A percentile compares a stretch with the other conserved stretches of the same genome.
Conservation (phyloP, 345 rosid species). For the Eucalyptus melliodora region DNA sequence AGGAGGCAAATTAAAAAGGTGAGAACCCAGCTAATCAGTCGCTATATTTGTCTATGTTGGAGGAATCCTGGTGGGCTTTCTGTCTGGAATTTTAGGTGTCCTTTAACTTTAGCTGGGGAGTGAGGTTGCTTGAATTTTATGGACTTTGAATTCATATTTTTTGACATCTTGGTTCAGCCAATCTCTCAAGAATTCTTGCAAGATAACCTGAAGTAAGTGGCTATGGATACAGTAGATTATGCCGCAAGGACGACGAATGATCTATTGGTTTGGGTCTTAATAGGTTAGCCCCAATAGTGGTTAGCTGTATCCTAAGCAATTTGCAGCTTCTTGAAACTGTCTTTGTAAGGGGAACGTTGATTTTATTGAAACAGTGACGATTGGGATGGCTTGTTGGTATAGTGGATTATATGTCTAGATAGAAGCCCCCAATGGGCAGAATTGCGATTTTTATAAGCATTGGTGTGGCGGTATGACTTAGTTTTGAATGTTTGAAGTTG, state of each 20-base stretch:
- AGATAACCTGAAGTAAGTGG: too few relatives aligned
- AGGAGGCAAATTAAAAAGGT: neutral
- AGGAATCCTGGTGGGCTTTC: neutral
- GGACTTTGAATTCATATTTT: neutral
- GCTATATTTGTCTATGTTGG: neutral
- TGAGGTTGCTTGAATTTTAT: neutral
- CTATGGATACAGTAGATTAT: slow-evolving; percentile 34
- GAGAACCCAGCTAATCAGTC: neutral
- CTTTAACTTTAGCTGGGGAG: neutral
- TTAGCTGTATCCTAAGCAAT: neutral
- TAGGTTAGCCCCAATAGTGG: neutral
- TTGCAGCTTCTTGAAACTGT: neutral
- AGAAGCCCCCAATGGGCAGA: neutral
- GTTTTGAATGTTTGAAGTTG: neutral
- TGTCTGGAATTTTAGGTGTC: neutral
- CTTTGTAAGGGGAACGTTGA: neutral
- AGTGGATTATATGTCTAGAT: neutral
- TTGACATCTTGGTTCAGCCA: neutral
- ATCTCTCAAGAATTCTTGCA: neutral
- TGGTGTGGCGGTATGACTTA: neutral
- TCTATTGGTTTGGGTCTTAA: neutral
- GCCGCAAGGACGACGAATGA: fast-evolving
- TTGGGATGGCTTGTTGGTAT: neutral
- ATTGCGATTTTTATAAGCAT: neutral
- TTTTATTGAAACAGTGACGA: neutral